Evolutionary conservation across 257 asterid genomes (phyloP).

Genomic region (Sherardia arvensis): DNA sequence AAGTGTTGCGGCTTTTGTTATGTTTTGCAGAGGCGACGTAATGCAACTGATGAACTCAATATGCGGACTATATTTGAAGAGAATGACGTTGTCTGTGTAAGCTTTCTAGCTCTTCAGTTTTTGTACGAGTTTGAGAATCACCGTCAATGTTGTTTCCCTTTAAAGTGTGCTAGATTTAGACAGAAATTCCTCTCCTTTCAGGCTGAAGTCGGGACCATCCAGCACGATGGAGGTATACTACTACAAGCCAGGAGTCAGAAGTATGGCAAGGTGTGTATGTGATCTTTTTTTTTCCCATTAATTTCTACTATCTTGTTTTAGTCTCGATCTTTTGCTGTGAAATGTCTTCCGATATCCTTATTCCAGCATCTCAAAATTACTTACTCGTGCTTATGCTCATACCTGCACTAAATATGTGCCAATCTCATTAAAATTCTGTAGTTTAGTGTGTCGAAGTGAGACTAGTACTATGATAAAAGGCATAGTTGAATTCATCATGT

Average conservation of each 20-base stretch:
- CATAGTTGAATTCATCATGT: neutral
- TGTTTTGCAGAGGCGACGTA: constrained; percentile 75
- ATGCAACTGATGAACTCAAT: constrained; percentile 89
- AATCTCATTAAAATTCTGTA: neutral
- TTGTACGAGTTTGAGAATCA: neutral
- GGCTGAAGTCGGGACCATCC: constrained; percentile 96
- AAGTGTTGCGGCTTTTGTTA: neutral
- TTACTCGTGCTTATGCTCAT: neutral
- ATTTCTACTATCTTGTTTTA: neutral
- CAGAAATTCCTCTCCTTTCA: constrained; percentile 14
- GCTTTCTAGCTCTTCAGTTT: constrained; percentile 19
- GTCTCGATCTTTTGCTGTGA: neutral
- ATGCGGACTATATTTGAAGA: constrained; percentile 93
- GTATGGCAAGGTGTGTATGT: constrained; percentile 71
- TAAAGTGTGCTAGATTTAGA: neutral
- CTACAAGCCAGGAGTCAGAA: constrained; percentile 93
- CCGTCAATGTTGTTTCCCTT: neutral
- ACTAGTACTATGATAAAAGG: neutral
- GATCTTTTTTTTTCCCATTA: neutral
- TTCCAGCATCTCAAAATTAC: neutral
- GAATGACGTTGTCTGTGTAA: constrained; percentile 86
- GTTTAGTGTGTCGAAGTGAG: neutral
- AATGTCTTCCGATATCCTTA: neutral
- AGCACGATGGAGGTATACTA: constrained; percentile 86
- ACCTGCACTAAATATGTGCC: neutral